These are phyloP conservation scores for Ceriops tagal DNA, from an alignment of 345 rosid genomes.

Conservation along the genomic window DNA sequence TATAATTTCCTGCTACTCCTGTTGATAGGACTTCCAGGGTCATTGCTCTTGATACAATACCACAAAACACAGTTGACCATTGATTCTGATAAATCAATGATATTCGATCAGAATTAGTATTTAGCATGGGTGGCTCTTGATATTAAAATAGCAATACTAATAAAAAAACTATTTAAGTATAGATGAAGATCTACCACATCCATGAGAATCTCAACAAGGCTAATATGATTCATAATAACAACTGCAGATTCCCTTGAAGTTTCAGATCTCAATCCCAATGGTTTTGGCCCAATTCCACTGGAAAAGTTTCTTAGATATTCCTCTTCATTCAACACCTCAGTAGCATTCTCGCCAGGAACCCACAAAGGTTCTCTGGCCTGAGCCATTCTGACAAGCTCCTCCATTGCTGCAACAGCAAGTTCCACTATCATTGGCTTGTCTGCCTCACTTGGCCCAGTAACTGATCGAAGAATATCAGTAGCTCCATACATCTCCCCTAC, in stretches of 20 bases:
- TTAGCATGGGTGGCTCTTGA: background rate
- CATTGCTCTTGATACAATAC: conserved; percentile 82
- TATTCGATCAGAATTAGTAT: background rate
- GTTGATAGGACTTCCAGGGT: conserved; percentile 85
- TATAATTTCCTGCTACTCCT: conserved; percentile 92
- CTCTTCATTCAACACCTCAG: conserved; percentile 61
- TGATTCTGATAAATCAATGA: conserved; percentile 45
- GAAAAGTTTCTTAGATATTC: conserved; percentile 78
- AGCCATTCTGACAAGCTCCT: conserved; percentile 81
- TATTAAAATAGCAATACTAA: background rate
- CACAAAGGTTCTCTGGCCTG: conserved; percentile 75
- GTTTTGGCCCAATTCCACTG: conserved; percentile 72
- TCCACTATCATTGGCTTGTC: conserved; percentile 85
- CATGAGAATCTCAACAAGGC: conserved; percentile 89
- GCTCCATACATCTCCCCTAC: conserved; percentile 74
- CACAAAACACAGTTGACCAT: conserved; percentile 79
- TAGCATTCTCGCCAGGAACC: conserved; percentile 42
- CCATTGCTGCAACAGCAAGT: conserved; percentile 94
- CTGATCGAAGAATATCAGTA: conserved; percentile 49
- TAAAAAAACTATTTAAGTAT: background rate
- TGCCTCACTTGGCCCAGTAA: conserved; percentile 59
- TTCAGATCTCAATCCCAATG: conserved; percentile 67
- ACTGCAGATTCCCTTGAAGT: conserved; percentile 82
- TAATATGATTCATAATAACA: conserved; percentile 75
- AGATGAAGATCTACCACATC: conserved; percentile 54